These are phyloP conservation scores for Ganoderma lingzhi DNA, from an alignment of 1,284 basidiomycete genomes.

Conservation along the genomic window DNA sequence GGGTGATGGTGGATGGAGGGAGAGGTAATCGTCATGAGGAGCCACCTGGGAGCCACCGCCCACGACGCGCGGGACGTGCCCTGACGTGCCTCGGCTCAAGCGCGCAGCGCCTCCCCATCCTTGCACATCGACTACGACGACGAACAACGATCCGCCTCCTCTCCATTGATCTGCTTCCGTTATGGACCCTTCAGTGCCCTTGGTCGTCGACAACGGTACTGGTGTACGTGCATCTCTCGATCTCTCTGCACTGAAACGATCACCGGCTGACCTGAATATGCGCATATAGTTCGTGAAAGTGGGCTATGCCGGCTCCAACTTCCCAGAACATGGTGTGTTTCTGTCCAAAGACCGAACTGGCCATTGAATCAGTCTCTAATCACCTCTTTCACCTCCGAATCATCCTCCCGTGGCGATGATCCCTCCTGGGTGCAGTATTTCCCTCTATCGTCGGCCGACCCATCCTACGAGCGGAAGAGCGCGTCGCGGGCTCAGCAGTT, in stretches of 20 bases:
- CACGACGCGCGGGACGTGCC: constrained; percentile 1
- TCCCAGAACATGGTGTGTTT: constrained; percentile 91
- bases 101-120: constrained; percentile 23
- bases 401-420: background rate
- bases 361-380: background rate
- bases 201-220: constrained; percentile 98
- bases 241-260: constrained; percentile 4
- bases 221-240: constrained; percentile 70
- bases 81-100: background rate
- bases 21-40: background rate
- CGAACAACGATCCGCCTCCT: constrained; percentile 23
- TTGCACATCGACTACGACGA: constrained; percentile 30
- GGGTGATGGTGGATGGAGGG: background rate
- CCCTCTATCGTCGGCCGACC: constrained; percentile 97
- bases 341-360: constrained; percentile 33
- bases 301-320: constrained; percentile 98
- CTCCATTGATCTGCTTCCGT: constrained; percentile 12
- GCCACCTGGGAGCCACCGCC: background rate
- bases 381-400: background rate
- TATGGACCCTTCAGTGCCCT: constrained; percentile 77
- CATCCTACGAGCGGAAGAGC: constrained; percentile 97
- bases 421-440: constrained; percentile 72
- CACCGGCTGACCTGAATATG: constrained; percentile 20
- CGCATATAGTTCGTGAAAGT: constrained; percentile 92
- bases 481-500: constrained; percentile 73